Conservation (phyloP, 441 rosid species). For the Gossypium trilobum region DNA sequence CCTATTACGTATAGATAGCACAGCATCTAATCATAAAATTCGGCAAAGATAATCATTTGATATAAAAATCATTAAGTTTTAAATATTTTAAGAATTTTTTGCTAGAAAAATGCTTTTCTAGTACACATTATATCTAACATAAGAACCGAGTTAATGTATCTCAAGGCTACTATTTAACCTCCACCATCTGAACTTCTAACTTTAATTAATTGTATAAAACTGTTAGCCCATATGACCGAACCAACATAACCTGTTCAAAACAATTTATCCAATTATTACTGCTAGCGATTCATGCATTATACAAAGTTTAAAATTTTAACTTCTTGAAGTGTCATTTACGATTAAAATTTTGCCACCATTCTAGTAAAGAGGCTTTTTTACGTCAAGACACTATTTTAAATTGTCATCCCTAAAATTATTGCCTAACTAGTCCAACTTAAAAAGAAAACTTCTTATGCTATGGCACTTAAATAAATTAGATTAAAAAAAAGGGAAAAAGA, state of each 20-base stretch:
- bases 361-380: not conserved
- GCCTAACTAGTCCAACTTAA: not conserved
- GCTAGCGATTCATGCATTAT: not conserved
- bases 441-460: not conserved
- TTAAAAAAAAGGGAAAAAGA: no score
- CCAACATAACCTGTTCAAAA: not conserved
- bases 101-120: not conserved
- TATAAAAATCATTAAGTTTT: not conserved
- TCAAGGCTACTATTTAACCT: no score
- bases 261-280: not conserved
- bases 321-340: not conserved
- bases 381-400: not conserved
- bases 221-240: not conserved
- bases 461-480: constrained; percentile 1
- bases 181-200: no score
- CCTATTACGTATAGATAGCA: constrained; percentile 25
- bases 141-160: no score
- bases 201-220: not conserved
- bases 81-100: not conserved
- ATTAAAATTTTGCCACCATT: not conserved
- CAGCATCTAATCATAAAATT: constrained; percentile 3
- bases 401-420: not conserved
- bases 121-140: not conserved
- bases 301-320: not conserved
- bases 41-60: not conserved